Percentiles rank a stretch among this genome's conserved stretches.
Evolutionary conservation across 1,139 yeast genomes (phyloP).

Genomic region (Pichia sp.): DNA sequence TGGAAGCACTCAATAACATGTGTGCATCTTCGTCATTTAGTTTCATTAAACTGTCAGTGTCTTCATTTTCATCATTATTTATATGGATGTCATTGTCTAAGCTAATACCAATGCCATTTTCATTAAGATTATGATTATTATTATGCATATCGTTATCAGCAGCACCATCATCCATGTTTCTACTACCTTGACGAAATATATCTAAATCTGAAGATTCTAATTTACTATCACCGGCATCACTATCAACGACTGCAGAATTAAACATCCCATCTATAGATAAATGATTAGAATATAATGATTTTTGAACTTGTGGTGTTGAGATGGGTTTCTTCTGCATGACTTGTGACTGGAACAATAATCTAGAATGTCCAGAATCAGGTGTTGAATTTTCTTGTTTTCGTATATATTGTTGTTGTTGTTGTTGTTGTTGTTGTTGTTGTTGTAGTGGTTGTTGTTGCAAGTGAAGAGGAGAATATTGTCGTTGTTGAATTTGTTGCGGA

Average conservation of each 20-base stretch:
- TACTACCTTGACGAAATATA: conserved; percentile 12
- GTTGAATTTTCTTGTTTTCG: conserved; percentile 1
- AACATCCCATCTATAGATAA: conserved; percentile 10
- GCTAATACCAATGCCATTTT: no score
- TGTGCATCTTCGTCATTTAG: no score
- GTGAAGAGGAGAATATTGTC: conserved; percentile 3
- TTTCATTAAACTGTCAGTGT: no score
- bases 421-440: conserved; percentile 12
- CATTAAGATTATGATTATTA: no score
- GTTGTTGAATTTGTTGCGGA: not conserved
- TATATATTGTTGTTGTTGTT: conserved; percentile 7
- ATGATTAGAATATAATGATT: not conserved
- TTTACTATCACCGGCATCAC: conserved; percentile 13
- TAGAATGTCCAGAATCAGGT: not conserved
- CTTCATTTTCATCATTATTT: no score
- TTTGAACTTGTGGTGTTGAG: conserved; percentile 2
- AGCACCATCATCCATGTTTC: not conserved
- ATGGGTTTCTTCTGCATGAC: no score
- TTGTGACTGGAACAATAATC: conserved; percentile 1
- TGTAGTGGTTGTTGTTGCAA: conserved; percentile 1
- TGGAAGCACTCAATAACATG: no score
- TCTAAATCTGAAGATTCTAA: conserved; percentile 18
- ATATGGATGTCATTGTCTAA: no score
- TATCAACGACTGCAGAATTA: conserved; percentile 11
- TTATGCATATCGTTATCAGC: conserved; percentile 4